Conservation (phyloP, 306 rosid genomes). For the Pachyrhizus erosus region DNA sequence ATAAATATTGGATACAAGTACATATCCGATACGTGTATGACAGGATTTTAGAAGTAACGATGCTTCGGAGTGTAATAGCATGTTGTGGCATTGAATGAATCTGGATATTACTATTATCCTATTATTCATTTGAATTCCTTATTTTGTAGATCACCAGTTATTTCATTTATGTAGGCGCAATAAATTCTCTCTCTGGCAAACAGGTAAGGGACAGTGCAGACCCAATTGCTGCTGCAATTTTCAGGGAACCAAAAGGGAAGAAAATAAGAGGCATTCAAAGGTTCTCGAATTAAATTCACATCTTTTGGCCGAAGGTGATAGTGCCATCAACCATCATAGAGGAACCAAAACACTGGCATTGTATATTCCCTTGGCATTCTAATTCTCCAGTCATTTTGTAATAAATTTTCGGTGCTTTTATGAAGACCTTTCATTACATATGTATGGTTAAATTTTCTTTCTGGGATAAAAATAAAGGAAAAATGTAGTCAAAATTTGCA, state of each 20-base stretch:
- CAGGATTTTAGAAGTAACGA: too few relatives aligned
- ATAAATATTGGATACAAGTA: too few relatives aligned
- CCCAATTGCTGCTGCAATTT: conserved; percentile 40
- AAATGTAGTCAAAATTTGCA: not conserved
- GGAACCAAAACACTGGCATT: not conserved
- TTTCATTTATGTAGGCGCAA: conserved; percentile 51
- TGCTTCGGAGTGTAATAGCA: too few relatives aligned
- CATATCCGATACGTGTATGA: too few relatives aligned
- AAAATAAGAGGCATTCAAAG: conserved; percentile 41
- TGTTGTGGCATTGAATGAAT: conserved; percentile 53
- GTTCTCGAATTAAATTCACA: conserved; percentile 42
- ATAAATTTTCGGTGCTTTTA: not conserved
- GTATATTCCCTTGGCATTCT: conserved; percentile 3
- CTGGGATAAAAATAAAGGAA: not conserved
- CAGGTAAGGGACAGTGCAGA: conserved; percentile 48
- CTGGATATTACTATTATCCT: conserved; percentile 47
- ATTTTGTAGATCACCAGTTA: conserved; percentile 43
- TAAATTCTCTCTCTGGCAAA: conserved; percentile 45
- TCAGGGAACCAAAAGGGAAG: conserved; percentile 36
- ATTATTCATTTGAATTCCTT: conserved; percentile 35
- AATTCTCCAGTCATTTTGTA: conserved; percentile 10
- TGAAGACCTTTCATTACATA: not conserved
- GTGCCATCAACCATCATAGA: conserved; percentile 1
- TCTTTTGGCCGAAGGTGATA: conserved; percentile 33
- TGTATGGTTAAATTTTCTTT: not conserved